A percentile compares a stretch with the other conserved stretches of the same genome.
Conservation (phyloP, 129 eudicot genomes). For the Flaveria brownii region DNA sequence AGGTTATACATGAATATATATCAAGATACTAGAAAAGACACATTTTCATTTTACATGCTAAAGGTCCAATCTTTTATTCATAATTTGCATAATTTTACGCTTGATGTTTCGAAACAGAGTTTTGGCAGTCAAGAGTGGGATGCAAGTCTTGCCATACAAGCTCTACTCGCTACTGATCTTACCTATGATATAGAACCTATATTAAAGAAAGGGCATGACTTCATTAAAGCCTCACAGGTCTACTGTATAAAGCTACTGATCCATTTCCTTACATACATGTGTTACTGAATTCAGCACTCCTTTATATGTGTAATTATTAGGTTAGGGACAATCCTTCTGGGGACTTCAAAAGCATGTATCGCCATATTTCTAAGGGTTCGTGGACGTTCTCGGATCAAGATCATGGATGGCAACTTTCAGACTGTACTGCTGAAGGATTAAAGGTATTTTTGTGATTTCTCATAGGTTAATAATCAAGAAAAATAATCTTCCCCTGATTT, state of each 20-base stretch:
- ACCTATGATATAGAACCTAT: slow-evolving; percentile 51
- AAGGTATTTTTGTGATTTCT: slow-evolving; percentile 39
- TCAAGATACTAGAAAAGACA: too few species aligned
- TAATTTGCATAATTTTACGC: too few species aligned
- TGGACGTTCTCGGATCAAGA: slow-evolving; percentile 90
- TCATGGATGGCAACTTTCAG: slow-evolving; percentile 84
- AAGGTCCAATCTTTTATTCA: too few species aligned
- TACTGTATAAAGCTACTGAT: too few species aligned
- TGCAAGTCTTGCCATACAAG: slow-evolving; percentile 62
- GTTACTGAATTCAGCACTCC: neutral
- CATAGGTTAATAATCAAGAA: neutral
- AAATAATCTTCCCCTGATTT: neutral
- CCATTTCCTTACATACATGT: neutral
- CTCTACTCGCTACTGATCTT: slow-evolving; percentile 58
- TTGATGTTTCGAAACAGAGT: slow-evolving; percentile 43
- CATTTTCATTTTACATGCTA: neutral
- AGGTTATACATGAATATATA: slow-evolving; percentile 39
- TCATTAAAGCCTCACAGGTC: slow-evolving; percentile 85
- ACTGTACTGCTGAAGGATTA: slow-evolving; percentile 78
- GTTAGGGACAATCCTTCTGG: slow-evolving; percentile 76
- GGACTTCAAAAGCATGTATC: slow-evolving; percentile 64
- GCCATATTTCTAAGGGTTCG: slow-evolving; percentile 74
- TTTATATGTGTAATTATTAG: slow-evolving; percentile 24
- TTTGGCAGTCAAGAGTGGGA: slow-evolving; percentile 86
- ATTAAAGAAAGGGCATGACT: slow-evolving; percentile 66